Conservation (phyloP, 2,329 filamentous ascomycete species). For the Cytospora piceicola region DNA sequence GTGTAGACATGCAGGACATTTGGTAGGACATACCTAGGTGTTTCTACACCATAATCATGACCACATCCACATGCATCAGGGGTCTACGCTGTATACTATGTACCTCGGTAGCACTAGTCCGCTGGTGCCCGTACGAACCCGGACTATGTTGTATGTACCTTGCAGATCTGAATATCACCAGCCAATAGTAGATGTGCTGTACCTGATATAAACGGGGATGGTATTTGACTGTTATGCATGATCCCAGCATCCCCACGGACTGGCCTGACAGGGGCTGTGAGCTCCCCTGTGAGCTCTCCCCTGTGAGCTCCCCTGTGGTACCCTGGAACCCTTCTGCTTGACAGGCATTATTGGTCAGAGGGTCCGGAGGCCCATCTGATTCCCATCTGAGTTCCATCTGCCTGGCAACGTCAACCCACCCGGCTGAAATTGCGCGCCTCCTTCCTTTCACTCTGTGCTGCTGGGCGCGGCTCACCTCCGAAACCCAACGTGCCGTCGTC, state of each 20-base stretch:
- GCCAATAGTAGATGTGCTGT: conserved; percentile 10
- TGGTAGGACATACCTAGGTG: neutral
- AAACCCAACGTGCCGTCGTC: conserved; percentile 1
- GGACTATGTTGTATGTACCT: neutral
- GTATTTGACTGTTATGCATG: neutral
- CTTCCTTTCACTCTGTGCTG: conserved; percentile 17
- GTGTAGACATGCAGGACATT: neutral
- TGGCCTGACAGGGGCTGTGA: conserved; percentile 16
- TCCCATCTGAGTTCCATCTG: conserved; percentile 10
- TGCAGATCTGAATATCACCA: conserved; percentile 15
- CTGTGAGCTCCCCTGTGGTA: no score
- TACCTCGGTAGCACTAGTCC: no score
- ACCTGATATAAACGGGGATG: conserved; percentile 15
- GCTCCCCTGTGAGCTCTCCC: neutral
- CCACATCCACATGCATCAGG: conserved; percentile 2
- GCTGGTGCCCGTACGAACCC: no score
- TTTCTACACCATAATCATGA: neutral
- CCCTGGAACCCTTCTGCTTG: neutral
- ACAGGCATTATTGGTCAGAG: conserved; percentile 17
- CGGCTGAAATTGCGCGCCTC: conserved; percentile 26
- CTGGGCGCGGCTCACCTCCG: conserved; percentile 15
- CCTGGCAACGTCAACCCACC: conserved; percentile 28
- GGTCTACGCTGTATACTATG: neutral
- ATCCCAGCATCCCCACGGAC: conserved; percentile 14
- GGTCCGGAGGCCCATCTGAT: conserved; percentile 12